Base-by-base conservation (phyloP, 306 rosid genomes). In the Trifolium pratense region DNA sequence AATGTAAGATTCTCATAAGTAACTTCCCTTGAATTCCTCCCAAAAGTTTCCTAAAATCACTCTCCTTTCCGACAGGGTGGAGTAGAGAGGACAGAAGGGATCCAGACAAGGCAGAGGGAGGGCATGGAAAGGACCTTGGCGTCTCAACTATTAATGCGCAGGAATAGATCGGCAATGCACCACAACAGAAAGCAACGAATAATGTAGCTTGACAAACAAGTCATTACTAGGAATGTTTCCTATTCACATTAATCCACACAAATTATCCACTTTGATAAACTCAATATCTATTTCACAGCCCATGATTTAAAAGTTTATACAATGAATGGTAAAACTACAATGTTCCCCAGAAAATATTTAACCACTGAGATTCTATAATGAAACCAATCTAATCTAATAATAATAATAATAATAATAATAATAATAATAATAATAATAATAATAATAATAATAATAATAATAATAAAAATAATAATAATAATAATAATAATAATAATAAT, bases 271-370 rank as follows among this genome's bases (percentile, higher is more conserved):
- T 53, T 53, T 18, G 12, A 53, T 10, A 11, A 53, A 53, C 59
- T 53, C 59, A 3, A 53, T 9, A 53, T 53, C 29, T 53, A 18
- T 53, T 18, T 53, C 59, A 53, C 55, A 45, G 21, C 15, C 29
- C 43, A 70, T 29, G 52, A 39, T 39, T 40, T 20, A 68, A 74
- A 60, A 48, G 29, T 36, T 66, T 74, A 75, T 42, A 37, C 68
- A 80, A 83, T 57, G 78, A 77, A 82, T 71, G 66, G 80, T 25
- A 63, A 70, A 49, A 81, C 74, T 74, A 83, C 79, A 79, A 40
- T 18, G 39, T 71, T 66, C 23, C 55, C 40, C 32, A 17, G 36
- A 68, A 77, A 81, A 81, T 60, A 16, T 84, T 74, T 63, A 67
- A 70, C 48, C 7, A 72, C 83, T 64, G 61, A 66, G 66, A 2